These are phyloP conservation scores for Aspergillus panamensis DNA, from an alignment of 495 filamentous ascomycete species.

Conservation along the genomic window DNA sequence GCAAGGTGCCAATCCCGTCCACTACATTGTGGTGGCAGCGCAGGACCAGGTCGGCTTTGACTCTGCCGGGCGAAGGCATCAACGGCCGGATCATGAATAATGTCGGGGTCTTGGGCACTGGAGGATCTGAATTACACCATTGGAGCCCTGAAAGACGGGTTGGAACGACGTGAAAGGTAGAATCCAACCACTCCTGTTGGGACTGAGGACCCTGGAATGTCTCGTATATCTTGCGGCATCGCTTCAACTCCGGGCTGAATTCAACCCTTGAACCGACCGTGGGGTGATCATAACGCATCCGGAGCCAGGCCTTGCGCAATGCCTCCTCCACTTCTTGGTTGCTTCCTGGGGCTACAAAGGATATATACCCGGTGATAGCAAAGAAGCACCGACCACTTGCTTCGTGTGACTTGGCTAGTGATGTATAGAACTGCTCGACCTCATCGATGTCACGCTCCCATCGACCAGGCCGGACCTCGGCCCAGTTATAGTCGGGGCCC, in stretches of 20 bases:
- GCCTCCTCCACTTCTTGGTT: slow-evolving; percentile 23
- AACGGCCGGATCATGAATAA: slow-evolving; percentile 35
- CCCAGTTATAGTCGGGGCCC: slow-evolving; percentile 7
- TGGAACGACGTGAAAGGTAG: slow-evolving; percentile 33
- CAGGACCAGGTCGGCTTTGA: slow-evolving; percentile 38
- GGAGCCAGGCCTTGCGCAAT: slow-evolving; percentile 39
- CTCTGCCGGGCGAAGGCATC: background rate
- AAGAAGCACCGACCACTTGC: slow-evolving; percentile 41
- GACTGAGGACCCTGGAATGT: slow-evolving; percentile 15
- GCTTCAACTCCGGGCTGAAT: slow-evolving; percentile 21
- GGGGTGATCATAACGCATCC: slow-evolving; percentile 40
- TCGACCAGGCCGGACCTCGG: slow-evolving; percentile 10
- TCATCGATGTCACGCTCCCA: slow-evolving; percentile 48
- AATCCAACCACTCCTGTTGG: slow-evolving; percentile 32
- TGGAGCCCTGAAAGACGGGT: slow-evolving; percentile 28
- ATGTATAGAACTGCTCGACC: slow-evolving; percentile 40
- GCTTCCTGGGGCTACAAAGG: slow-evolving; percentile 12
- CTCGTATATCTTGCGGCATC: slow-evolving; percentile 41
- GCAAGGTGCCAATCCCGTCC: slow-evolving; percentile 47
- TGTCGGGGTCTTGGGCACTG: slow-evolving; percentile 33
- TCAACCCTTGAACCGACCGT: slow-evolving; percentile 40
- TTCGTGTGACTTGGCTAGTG: slow-evolving; percentile 33
- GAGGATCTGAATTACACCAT: slow-evolving; percentile 43
- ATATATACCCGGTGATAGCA: slow-evolving; percentile 33
- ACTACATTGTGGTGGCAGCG: slow-evolving; percentile 46